Base-by-base conservation (phyloP, 2,329 filamentous ascomycete genomes). In the Xenoacremonium recifei region DNA sequence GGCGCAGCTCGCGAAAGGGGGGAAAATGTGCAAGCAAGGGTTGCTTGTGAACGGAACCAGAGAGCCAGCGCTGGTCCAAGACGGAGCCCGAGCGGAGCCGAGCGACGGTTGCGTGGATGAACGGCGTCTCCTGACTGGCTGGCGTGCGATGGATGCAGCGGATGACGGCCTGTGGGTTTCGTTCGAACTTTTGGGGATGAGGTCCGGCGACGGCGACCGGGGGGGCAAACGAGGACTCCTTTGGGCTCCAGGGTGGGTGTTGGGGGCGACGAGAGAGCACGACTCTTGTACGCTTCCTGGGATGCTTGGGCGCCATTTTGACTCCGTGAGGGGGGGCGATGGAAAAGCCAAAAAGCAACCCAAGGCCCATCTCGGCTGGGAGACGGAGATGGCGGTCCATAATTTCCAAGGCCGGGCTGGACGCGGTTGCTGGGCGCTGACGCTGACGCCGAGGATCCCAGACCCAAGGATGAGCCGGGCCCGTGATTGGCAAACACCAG, bases 1-100 rank as follows among this genome's bases (percentile, higher is more conserved):
- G 39, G 54, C 48, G 56, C n/a, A n/a, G n/a, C n/a, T n/a, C n/a
- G n/a, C n/a, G n/a, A 42, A 50, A 41, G 54, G 55, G 54, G 37
- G 54, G 42, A 57, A n/a, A n/a, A n/a, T n/a, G n/a, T n/a, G n/a
- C n/a, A n/a, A 34, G 42, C 44, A 45, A 54, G 47, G 47, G 51
- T 49, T 58, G 55, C 9, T n/a, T n/a, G n/a, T n/a, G n/a, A n/a
- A n/a, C n/a, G n/a, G n/a, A n/a, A n/a, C n/a, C n/a, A n/a, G n/a
- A n/a, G n/a, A n/a, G n/a, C n/a, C n/a, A n/a, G n/a, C n/a, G n/a
- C n/a, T n/a, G n/a, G n/a, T n/a, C n/a, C n/a, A n/a, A n/a, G 50
- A 54, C 51, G 55, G 51, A 53, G 45, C 42, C 43, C 39, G 45
- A 41, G 44, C 23, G 23, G 13, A 13, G 23, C 9, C 7, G 23